Percentiles rank a stretch among this genome's conserved stretches.
Conservation (phyloP, 352 stramenopile species). For the Thraustochytrium sp. region DNA sequence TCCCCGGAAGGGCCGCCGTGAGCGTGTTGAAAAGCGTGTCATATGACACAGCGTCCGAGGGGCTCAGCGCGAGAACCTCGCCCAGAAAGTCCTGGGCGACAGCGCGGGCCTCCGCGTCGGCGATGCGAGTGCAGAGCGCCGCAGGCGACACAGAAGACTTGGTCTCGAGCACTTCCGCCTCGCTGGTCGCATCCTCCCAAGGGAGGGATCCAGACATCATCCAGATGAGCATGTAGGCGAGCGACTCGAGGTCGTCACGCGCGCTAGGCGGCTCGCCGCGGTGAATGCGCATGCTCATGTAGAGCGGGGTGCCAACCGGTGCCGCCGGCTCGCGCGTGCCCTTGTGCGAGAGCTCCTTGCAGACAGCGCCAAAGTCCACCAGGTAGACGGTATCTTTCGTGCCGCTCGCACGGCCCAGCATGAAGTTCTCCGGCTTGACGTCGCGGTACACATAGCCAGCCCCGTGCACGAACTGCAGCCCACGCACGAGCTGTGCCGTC, state of each 20-base stretch:
- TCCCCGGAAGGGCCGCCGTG: background rate
- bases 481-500: background rate
- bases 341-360: constrained; percentile 4
- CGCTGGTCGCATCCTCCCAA: background rate
- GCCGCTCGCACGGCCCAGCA: background rate
- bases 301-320: background rate
- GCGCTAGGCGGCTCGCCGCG: background rate
- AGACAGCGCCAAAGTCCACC: constrained; percentile 33
- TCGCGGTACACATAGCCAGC: constrained; percentile 1
- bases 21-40: background rate
- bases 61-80: background rate
- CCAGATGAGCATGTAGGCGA: constrained; percentile 11
- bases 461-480: background rate
- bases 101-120: background rate
- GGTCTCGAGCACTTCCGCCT: background rate
- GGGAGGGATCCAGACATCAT: background rate
- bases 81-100: background rate
- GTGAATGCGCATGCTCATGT: constrained; percentile 29
- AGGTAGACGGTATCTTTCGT: background rate
- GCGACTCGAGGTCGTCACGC: constrained; percentile 35
- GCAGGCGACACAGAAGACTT: background rate
- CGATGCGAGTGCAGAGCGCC: background rate
- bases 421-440: constrained; percentile 35
- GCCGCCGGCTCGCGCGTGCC: background rate
- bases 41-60: background rate